Base-by-base conservation (phyloP, 2,329 filamentous ascomycete species). In the Pseudocercospora fijiensis region DNA sequence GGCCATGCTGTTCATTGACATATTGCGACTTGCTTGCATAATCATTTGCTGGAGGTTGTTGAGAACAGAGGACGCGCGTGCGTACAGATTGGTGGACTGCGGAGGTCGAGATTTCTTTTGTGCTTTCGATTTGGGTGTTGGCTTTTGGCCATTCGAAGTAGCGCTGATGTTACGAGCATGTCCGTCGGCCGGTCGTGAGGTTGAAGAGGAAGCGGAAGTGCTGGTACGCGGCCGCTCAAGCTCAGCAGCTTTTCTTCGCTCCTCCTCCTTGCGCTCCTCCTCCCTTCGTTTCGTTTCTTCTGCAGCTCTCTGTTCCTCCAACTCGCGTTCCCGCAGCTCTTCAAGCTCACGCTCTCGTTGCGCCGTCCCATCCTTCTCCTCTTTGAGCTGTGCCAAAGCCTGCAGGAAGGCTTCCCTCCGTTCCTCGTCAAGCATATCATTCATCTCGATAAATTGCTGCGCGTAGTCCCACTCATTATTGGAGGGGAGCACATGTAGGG, bases 391-490 rank as follows among this genome's bases (percentile, higher is more conserved):
- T 74, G 96, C 87, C 16, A 98, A 82, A 4, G 93, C 94, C 71
- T 94, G 89, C 16, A 96, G 79, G 76, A 98, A 97, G 0, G 91
- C 88, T 71, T 98, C 92, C 67, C 91, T 88, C 51, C 91, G 86
- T 79, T 98, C 95, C 58, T 97, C 94, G 75, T 98, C 94, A 1
- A 99, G 84, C 26, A 96, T 87, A 53, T 94, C 88, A 76, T 88
- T 95, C 73, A 92, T 86, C 72, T 84, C 87, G 73, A 98, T 96
- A 76, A 98, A 98, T 71, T 96, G 91, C 64, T 87, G 86, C 3
- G 95, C 92, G 72, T 97, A 97, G 63, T 96, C 91, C 95, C 95
- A 99, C 78, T 98, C 92, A 61, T 91, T 88, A 71, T 97, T 98
- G 59, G 92, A 86, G 4, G 94, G 88, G n/a, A 99, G 86, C 7